phyloP scores from a whole-genome alignment of 257 asterid genomes.

The Primulina eburnea region DNA sequence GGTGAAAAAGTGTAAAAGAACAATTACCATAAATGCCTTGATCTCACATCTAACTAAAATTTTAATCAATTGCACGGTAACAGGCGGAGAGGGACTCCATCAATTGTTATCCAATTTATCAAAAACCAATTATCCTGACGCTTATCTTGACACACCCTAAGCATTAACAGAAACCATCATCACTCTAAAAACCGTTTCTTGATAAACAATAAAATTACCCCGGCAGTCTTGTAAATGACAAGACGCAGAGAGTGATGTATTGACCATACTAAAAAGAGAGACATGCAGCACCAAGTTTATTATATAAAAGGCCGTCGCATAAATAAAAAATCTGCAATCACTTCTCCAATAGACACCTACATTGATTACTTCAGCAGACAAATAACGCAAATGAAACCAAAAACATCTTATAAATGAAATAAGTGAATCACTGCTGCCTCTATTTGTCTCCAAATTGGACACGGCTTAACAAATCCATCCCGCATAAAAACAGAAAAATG shows the following conservation, averaged over 20 bases:
- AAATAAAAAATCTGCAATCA: background rate
- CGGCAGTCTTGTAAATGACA: background rate
- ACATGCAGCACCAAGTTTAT: background rate
- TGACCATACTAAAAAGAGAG: background rate
- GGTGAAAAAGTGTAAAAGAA: conserved; percentile 6
- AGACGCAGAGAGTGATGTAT: background rate
- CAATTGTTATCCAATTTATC: background rate
- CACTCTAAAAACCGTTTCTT: background rate
- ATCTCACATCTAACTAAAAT: conserved; percentile 8
- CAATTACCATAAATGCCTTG: conserved; percentile 17
- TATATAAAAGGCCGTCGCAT: too few species aligned
- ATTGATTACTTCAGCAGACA: background rate
- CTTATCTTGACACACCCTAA: background rate
- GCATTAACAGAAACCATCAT: background rate
- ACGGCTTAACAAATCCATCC: conserved; percentile 20
- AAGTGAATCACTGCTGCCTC: background rate
- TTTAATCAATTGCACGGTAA: background rate
- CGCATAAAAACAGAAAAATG: conserved; percentile 19
- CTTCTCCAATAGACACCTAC: background rate
- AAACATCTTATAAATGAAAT: conserved; percentile 6
- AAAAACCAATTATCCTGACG: background rate
- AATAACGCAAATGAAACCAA: background rate
- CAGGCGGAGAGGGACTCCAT: background rate
- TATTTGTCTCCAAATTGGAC: conserved; percentile 26
- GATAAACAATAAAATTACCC: background rate